phyloP scores from a whole-genome alignment of 2,329 filamentous ascomycete genomes.

The Monilinia aucupariae region DNA sequence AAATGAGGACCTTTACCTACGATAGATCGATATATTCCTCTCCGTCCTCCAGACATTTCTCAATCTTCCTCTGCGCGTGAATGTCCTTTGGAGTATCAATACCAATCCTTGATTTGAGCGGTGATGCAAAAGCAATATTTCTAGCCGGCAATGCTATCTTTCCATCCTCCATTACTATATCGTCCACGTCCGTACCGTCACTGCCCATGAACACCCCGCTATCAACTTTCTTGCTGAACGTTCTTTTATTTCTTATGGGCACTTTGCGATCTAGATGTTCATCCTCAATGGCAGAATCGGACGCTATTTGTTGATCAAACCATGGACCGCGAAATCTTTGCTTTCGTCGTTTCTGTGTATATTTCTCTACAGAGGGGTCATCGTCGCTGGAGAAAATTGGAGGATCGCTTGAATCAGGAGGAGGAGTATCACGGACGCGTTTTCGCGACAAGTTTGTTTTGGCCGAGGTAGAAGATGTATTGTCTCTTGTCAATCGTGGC shows the following conservation, averaged over 20 bases:
- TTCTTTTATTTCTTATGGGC: slow-evolving; percentile 41
- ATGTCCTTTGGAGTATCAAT: slow-evolving; percentile 4
- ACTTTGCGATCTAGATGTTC: slow-evolving; percentile 7
- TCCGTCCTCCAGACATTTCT: slow-evolving; percentile 51
- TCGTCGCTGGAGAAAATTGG: slow-evolving; percentile 69
- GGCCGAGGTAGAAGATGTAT: slow-evolving; percentile 1
- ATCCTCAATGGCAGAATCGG: slow-evolving; percentile 23
- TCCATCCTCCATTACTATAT: neutral
- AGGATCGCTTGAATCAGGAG: slow-evolving; percentile 59
- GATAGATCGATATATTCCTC: slow-evolving; percentile 57
- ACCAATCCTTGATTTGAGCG: slow-evolving; percentile 2
- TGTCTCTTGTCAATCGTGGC: slow-evolving; percentile 17
- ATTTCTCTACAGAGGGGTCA: slow-evolving; percentile 61
- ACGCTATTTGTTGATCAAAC: slow-evolving; percentile 55
- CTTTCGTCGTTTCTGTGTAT: slow-evolving; percentile 54
- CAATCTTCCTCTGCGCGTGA: slow-evolving; percentile 43
- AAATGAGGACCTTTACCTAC: slow-evolving; percentile 38
- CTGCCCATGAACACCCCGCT: slow-evolving; percentile 66
- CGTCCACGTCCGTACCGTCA: slow-evolving; percentile 47
- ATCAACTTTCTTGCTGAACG: slow-evolving; percentile 56
- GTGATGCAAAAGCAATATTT: neutral
- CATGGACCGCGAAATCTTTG: slow-evolving; percentile 60
- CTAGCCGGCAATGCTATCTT: neutral
- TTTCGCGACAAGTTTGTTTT: slow-evolving; percentile 32
- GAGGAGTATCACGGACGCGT: slow-evolving; percentile 36